Percentiles rank a stretch among this genome's conserved stretches.
Conservation (phyloP, 768 basidiomycete genomes). For the Xerocomellus intermedius region DNA sequence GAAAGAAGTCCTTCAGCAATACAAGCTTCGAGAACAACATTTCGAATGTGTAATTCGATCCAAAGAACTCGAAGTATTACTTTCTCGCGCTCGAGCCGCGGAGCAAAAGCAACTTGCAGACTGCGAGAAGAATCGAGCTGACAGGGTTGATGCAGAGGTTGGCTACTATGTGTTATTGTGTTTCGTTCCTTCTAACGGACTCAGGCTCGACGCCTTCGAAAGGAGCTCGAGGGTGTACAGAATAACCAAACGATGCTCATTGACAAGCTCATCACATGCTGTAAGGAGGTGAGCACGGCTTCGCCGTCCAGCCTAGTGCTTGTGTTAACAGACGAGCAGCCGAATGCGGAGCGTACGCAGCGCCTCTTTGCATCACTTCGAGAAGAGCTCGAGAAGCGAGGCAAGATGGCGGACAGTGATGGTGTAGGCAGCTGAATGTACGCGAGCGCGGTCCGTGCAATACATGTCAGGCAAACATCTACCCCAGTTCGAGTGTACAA, state of each 20-base stretch:
- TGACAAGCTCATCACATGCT: conserved; percentile 81
- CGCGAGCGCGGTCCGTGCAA: conserved; percentile 9
- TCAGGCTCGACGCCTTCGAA: conserved; percentile 66
- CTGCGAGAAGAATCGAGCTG: conserved; percentile 64
- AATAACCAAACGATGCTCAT: conserved; percentile 76
- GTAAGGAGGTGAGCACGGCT: conserved; percentile 69
- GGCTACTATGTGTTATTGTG: conserved; percentile 19
- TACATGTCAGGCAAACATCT: conserved; percentile 13
- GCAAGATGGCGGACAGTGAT: conserved; percentile 44
- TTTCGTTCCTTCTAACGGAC: conserved; percentile 4
- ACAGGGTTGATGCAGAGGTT: conserved; percentile 76
- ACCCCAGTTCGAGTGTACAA: conserved; percentile 14
- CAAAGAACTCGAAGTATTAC: conserved; percentile 84
- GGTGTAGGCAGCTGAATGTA: conserved; percentile 43
- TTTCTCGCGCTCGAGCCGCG: conserved; percentile 83
- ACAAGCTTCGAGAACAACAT: conserved; percentile 87
- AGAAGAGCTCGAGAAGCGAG: conserved; percentile 79
- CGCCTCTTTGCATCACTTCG: conserved; percentile 76
- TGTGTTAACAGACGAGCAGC: conserved; percentile 42
- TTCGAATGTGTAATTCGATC: conserved; percentile 91
- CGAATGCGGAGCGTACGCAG: conserved; percentile 80
- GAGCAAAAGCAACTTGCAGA: conserved; percentile 85
- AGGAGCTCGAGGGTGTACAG: conserved; percentile 79
- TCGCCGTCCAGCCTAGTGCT: conserved; percentile 1
- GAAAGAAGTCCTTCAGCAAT: conserved; percentile 84